Evolutionary conservation across 2,329 filamentous ascomycete genomes (phyloP).

Genomic region (Colletotrichum sp.): DNA sequence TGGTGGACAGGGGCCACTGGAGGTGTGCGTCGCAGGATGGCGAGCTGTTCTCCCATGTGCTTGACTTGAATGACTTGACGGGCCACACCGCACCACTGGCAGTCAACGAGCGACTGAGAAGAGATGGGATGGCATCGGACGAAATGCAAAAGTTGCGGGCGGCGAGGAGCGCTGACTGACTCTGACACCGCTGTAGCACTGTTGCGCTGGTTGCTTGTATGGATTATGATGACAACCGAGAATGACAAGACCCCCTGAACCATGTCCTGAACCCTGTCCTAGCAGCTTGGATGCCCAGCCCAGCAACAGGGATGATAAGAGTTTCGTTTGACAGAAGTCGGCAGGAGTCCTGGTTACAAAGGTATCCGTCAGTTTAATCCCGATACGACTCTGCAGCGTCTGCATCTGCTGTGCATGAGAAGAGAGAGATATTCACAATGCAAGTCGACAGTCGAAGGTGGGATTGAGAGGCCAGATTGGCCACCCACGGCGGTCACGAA

Average conservation of each 20-base stretch:
- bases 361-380: not conserved
- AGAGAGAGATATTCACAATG: not conserved
- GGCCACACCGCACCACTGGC: not conserved
- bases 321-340: constrained; percentile 6
- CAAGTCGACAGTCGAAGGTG: not conserved
- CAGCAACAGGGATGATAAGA: constrained; percentile 1
- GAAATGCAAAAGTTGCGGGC: constrained; percentile 1
- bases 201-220: not conserved
- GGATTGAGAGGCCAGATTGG: not conserved
- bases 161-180: not conserved
- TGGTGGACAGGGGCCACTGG: not conserved
- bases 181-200: not conserved
- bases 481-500: not conserved
- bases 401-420: not conserved
- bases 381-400: constrained; percentile 7
- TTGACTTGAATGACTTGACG: not conserved
- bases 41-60: not conserved
- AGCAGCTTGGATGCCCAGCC: constrained; percentile 1
- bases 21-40: not conserved
- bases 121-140: constrained; percentile 1
- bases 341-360: not conserved
- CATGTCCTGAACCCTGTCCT: constrained; percentile 1
- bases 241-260: constrained; percentile 7
- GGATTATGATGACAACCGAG: constrained; percentile 3
- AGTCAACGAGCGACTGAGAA: not conserved